Evolutionary conservation across 1,284 basidiomycete genomes (phyloP).

Genomic region (Wolfiporia cocos): DNA sequence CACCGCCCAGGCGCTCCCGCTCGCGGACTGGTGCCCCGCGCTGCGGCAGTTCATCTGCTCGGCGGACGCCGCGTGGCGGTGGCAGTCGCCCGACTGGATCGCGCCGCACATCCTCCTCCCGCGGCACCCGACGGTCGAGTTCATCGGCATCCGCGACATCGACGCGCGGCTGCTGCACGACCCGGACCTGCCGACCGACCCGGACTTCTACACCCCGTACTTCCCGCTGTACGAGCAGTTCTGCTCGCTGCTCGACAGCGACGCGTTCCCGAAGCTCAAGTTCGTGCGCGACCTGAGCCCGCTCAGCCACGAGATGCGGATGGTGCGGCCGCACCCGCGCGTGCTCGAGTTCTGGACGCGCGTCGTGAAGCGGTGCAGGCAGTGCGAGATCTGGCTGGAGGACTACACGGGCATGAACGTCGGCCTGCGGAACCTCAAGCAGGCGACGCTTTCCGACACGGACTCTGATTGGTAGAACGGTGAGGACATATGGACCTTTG

Average conservation of each 20-base stretch:
- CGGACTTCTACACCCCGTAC: slow-evolving; percentile 37
- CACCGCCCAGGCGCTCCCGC: slow-evolving; percentile 31
- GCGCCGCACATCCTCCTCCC: slow-evolving; percentile 69
- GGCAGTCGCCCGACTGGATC: slow-evolving; percentile 72
- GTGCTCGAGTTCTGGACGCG: slow-evolving; percentile 45
- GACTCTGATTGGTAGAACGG: too few relatives aligned
- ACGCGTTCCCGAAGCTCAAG: slow-evolving; percentile 55
- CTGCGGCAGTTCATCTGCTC: slow-evolving; percentile 63
- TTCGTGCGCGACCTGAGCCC: slow-evolving; percentile 55
- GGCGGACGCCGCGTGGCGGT: slow-evolving; percentile 74
- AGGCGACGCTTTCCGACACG: too few relatives aligned
- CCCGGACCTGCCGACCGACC: slow-evolving; percentile 20
- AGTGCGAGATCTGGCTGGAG: slow-evolving; percentile 48
- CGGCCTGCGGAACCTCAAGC: slow-evolving; percentile 23
- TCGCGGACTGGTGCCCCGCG: slow-evolving; percentile 61
- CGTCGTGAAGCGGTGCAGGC: slow-evolving; percentile 40
- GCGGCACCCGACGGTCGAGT: slow-evolving; percentile 49
- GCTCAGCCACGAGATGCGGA: slow-evolving; percentile 27
- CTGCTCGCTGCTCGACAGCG: slow-evolving; percentile 44
- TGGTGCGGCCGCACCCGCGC: slow-evolving; percentile 21
- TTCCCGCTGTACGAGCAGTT: slow-evolving; percentile 64
- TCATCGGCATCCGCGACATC: slow-evolving; percentile 69
- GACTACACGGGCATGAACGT: slow-evolving; percentile 41
- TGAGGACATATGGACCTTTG: too few relatives aligned
- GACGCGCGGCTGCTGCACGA: slow-evolving; percentile 49